Evolutionary conservation across 345 rosid species (phyloP).

Genomic region (Jatropha curcas): DNA sequence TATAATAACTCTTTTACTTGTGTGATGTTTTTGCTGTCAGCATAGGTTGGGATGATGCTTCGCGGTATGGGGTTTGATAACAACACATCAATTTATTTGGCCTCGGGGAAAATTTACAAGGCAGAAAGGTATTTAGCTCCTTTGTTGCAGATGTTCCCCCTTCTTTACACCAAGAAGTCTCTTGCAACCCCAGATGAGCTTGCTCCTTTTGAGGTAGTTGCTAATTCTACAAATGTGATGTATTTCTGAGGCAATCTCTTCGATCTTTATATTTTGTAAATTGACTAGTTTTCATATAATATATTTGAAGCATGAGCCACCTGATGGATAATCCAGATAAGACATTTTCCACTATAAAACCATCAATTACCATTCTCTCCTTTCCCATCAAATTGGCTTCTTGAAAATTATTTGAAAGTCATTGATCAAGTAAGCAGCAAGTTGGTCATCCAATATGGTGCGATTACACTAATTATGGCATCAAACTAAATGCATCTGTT

Average conservation of each 20-base stretch:
- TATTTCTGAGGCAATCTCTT: slow-evolving; percentile 3
- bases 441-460: neutral
- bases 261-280: neutral
- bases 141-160: slow-evolving; percentile 78
- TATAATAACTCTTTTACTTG: slow-evolving; percentile 25
- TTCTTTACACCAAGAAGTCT: slow-evolving; percentile 77
- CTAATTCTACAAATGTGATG: neutral
- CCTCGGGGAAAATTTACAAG: slow-evolving; percentile 76
- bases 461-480: neutral
- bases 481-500: slow-evolving; percentile 1
- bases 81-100: slow-evolving; percentile 75
- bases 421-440: neutral
- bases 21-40: slow-evolving; percentile 48
- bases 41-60: slow-evolving; percentile 94
- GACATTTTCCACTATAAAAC: neutral
- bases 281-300: neutral
- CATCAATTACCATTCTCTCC: neutral
- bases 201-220: slow-evolving; percentile 72
- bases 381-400: neutral
- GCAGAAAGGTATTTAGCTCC: slow-evolving; percentile 73
- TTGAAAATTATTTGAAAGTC: neutral
- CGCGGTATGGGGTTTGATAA: slow-evolving; percentile 97
- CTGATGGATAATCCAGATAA: neutral
- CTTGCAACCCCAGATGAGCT: slow-evolving; percentile 86
- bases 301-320: neutral